These are phyloP conservation scores for Phlebiopsis gigantea DNA, from an alignment of 768 basidiomycete genomes.

Conservation along the genomic window DNA sequence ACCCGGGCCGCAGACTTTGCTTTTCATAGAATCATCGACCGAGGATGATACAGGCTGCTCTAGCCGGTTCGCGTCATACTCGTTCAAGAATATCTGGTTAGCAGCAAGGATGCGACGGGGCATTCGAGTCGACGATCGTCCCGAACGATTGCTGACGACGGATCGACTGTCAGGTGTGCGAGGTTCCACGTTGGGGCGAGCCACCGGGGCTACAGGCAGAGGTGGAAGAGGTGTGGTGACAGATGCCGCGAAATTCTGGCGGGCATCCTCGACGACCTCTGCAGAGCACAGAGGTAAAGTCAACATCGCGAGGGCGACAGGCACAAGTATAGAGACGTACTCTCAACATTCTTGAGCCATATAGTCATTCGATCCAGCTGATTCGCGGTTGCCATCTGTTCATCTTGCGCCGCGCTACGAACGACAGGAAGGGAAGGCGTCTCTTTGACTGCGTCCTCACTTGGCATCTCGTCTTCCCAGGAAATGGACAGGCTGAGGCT, in stretches of 20 bases:
- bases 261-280: constrained; percentile 82
- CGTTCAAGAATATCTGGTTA: constrained; percentile 63
- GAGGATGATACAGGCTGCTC: constrained; percentile 27
- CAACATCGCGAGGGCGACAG: background rate
- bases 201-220: constrained; percentile 55
- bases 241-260: constrained; percentile 63
- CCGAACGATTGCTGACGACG: constrained; percentile 1
- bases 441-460: constrained; percentile 24
- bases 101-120: constrained; percentile 61
- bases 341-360: constrained; percentile 82
- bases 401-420: constrained; percentile 47
- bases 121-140: constrained; percentile 38
- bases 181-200: constrained; percentile 35
- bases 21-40: constrained; percentile 8
- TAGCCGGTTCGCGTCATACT: constrained; percentile 23
- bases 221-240: constrained; percentile 48
- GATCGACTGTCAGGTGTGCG: background rate
- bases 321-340: constrained; percentile 39
- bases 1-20: background rate
- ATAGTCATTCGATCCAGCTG: constrained; percentile 64
- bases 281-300: constrained; percentile 6
- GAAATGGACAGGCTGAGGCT: constrained; percentile 30
- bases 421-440: constrained; percentile 44
- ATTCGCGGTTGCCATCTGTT: constrained; percentile 48
- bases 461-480: constrained; percentile 45